Conservation (phyloP, 2,329 filamentous ascomycete species). For the Trichoderma polysporum region DNA sequence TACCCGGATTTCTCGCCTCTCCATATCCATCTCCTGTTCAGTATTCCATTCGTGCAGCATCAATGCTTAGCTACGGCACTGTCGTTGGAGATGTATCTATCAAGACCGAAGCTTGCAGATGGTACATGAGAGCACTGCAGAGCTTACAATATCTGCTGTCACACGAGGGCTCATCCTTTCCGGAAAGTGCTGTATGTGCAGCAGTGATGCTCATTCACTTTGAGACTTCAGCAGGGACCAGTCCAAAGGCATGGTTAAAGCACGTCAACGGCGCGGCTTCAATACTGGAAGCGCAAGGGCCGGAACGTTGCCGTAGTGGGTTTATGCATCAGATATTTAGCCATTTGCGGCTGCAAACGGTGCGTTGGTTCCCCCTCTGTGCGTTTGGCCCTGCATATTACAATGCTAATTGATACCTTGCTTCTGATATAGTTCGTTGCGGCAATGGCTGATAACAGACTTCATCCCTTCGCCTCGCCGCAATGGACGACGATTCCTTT, state of each 20-base stretch:
- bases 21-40: neutral
- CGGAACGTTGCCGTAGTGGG: constrained; percentile 16
- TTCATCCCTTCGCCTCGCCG: constrained; percentile 38
- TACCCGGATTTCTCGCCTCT: constrained; percentile 12
- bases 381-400: no score
- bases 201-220: constrained; percentile 25
- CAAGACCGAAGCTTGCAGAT: constrained; percentile 20
- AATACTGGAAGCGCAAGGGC: constrained; percentile 19
- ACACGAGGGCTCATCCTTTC: neutral
- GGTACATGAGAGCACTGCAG: constrained; percentile 21
- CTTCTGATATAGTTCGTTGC: constrained; percentile 17
- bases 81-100: neutral
- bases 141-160: constrained; percentile 1
- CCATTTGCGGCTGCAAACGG: constrained; percentile 22
- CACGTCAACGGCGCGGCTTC: constrained; percentile 20
- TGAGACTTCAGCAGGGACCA: constrained; percentile 20
- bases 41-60: constrained; percentile 19
- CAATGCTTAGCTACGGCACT: constrained; percentile 22
- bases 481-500: constrained; percentile 49
- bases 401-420: neutral
- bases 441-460: constrained; percentile 20
- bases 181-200: constrained; percentile 19
- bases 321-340: constrained; percentile 23
- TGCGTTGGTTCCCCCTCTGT: neutral
- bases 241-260: constrained; percentile 16